Percentiles rank a stretch among this genome's conserved stretches.
Evolutionary conservation across 352 stramenopile species (phyloP).

Genomic region (Pythium biforme): DNA sequence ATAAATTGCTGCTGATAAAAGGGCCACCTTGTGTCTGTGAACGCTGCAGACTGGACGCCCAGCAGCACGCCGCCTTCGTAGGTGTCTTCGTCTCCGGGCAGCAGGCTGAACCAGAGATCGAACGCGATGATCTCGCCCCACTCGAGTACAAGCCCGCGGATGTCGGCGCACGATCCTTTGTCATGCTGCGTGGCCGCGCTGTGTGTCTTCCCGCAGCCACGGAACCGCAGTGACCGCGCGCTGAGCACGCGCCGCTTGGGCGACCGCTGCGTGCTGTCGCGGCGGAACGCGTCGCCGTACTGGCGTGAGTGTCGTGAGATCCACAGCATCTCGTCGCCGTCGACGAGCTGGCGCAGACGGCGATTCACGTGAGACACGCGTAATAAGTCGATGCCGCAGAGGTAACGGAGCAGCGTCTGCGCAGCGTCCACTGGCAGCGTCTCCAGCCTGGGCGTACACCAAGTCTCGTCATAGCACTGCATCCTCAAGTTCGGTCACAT

Average conservation of each 20-base stretch:
- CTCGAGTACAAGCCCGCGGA: slow-evolving; percentile 8
- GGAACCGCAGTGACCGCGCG: slow-evolving; percentile 5
- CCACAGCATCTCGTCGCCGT: not conserved
- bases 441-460: no score
- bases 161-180: slow-evolving; percentile 3
- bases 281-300: not conserved
- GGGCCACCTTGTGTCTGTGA: slow-evolving; percentile 24
- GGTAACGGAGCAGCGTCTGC: slow-evolving; percentile 16
- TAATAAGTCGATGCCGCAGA: slow-evolving; percentile 26
- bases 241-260: slow-evolving; percentile 1
- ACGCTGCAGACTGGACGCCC: slow-evolving; percentile 36
- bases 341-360: not conserved
- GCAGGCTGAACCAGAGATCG: slow-evolving; percentile 43
- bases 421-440: slow-evolving; percentile 19
- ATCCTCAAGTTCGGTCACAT: no score
- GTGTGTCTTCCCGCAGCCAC: not conserved
- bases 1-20: slow-evolving; percentile 46
- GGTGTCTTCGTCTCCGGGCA: slow-evolving; percentile 14
- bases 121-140: slow-evolving; percentile 29
- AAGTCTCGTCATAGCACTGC: no score
- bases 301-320: not conserved
- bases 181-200: not conserved
- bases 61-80: slow-evolving; percentile 37
- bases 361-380: slow-evolving; percentile 29
- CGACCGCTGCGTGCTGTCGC: not conserved